These are phyloP conservation scores for Ascochyta lentis DNA, from an alignment of 2,329 filamentous ascomycete genomes.

Conservation along the genomic window DNA sequence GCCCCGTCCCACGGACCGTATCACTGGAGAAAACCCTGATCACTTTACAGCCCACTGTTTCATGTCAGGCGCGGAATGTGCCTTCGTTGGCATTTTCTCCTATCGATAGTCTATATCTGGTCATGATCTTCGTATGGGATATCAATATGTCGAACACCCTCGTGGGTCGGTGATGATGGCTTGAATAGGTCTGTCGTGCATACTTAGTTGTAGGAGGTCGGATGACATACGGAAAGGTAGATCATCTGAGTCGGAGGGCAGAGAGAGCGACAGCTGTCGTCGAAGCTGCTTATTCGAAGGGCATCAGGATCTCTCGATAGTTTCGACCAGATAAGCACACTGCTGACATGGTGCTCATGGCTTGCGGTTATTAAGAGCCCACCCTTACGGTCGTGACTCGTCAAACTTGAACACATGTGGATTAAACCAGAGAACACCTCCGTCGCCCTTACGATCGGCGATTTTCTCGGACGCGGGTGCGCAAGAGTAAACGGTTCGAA, in stretches of 20 bases:
- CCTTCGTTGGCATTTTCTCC: neutral
- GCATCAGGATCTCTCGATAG: too few species aligned
- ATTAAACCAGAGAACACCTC: neutral
- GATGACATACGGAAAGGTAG: too few species aligned
- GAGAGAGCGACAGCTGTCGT: neutral
- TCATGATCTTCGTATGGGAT: conserved; percentile 3
- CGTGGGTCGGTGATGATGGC: conserved; percentile 9
- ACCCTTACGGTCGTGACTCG: neutral
- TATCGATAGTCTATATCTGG: neutral
- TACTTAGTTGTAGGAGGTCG: neutral
- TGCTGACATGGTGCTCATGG: too few species aligned
- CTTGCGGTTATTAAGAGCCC: neutral
- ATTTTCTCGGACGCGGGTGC: neutral
- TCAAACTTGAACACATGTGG: neutral
- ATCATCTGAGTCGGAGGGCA: neutral
- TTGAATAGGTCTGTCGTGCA: neutral
- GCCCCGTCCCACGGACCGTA: neutral
- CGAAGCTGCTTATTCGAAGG: neutral
- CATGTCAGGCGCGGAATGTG: conserved; percentile 4
- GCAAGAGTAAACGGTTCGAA: neutral
- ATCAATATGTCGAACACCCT: conserved; percentile 1
- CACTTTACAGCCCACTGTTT: conserved; percentile 2
- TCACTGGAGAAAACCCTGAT: neutral
- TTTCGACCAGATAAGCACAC: neutral
- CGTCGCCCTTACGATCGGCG: neutral